phyloP scores from a whole-genome alignment of 1,284 basidiomycete genomes.

The Cronartium ribicola region DNA sequence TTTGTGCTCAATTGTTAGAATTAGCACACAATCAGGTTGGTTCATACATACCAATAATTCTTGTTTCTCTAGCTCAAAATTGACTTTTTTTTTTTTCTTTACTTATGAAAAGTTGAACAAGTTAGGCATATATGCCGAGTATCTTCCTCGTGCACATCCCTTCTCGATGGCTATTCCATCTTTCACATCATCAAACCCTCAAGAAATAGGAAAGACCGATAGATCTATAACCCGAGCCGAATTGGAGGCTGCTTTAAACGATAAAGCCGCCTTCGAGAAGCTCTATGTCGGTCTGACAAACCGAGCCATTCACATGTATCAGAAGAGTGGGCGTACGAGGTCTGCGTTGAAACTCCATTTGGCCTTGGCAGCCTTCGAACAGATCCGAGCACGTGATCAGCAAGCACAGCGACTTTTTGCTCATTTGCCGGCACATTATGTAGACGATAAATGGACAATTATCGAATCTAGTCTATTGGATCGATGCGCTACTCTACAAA shows the following conservation, averaged over 20 bases:
- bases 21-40: conserved; percentile 72
- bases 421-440: conserved; percentile 74
- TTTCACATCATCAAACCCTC: conserved; percentile 8
- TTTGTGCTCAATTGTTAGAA: conserved; percentile 67
- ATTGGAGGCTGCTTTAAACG: conserved; percentile 36
- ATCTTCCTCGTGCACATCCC: conserved; percentile 67
- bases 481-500: conserved; percentile 44
- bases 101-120: conserved; percentile 64
- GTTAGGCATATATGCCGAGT: conserved; percentile 67
- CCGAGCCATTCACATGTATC: conserved; percentile 74
- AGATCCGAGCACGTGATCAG: conserved; percentile 66
- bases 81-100: conserved; percentile 35
- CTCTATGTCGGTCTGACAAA: conserved; percentile 59
- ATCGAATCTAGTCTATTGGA: conserved; percentile 44
- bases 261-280: conserved; percentile 46
- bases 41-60: conserved; percentile 20
- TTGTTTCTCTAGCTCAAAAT: conserved; percentile 3
- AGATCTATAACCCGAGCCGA: conserved; percentile 34
- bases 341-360: conserved; percentile 78
- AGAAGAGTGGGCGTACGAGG: conserved; percentile 70
- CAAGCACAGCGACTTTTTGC: conserved; percentile 66
- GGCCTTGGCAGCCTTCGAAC: conserved; percentile 74
- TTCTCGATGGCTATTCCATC: conserved; percentile 59
- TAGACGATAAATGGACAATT: conserved; percentile 53
- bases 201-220: neutral